Evolutionary conservation across 1,284 basidiomycete species (phyloP).

Genomic region (Golubevia sp.): DNA sequence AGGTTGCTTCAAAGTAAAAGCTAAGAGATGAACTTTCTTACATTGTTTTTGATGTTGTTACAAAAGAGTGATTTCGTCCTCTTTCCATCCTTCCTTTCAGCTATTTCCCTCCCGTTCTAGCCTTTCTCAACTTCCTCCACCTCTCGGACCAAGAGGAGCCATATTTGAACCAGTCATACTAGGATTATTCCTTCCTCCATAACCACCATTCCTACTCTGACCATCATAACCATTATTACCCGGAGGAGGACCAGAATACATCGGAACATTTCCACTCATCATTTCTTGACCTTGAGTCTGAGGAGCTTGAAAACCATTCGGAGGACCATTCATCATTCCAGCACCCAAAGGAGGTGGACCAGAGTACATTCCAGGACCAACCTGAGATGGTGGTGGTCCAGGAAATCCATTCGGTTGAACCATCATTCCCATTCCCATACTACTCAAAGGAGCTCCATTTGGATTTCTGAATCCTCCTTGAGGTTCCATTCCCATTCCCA

Average conservation of each 20-base stretch:
- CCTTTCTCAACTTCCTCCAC: no score
- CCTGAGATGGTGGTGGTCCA: background rate
- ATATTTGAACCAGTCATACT: background rate
- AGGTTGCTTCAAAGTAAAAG: no score
- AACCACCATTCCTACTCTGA: no score
- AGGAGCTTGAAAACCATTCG: no score
- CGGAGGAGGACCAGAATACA: constrained; percentile 10
- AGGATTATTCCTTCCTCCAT: constrained; percentile 23
- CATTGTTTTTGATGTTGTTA: no score
- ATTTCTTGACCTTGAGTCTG: background rate
- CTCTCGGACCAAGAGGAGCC: background rate
- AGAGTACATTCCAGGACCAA: background rate
- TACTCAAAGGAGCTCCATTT: background rate
- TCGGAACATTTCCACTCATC: background rate
- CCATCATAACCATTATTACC: constrained; percentile 29
- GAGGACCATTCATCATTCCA: background rate
- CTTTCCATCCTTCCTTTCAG: no score
- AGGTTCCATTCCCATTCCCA: background rate
- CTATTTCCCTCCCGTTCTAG: no score
- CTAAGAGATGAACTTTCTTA: no score
- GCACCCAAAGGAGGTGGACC: background rate
- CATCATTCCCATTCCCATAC: background rate
- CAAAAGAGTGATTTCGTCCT: no score
- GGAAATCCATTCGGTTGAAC: background rate
- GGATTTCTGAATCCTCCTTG: background rate